Conservation (phyloP, 2,329 filamentous ascomycete genomes). For the Trichoderma sp. region DNA sequence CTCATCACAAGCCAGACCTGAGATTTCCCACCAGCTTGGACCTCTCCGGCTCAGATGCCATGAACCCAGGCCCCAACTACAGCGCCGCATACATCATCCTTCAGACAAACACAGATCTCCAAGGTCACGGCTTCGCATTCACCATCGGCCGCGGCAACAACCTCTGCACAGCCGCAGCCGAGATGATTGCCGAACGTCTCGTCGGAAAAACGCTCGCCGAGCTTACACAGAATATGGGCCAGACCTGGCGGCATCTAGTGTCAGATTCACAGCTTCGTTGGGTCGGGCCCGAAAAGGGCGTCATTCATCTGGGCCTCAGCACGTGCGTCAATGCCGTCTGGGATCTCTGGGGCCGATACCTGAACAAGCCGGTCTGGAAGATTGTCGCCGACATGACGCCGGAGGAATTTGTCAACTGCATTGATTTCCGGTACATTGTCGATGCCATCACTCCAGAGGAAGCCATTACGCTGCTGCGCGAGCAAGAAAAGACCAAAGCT, state of each 20-base stretch:
- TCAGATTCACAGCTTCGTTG: constrained; percentile 88
- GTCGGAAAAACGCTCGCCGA: constrained; percentile 74
- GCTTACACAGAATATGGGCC: constrained; percentile 79
- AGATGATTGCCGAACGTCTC: constrained; percentile 78
- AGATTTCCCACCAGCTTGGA: constrained; percentile 90
- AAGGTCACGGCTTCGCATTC: constrained; percentile 82
- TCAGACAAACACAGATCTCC: constrained; percentile 72
- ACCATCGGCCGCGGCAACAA: constrained; percentile 90
- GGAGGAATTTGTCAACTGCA: constrained; percentile 81
- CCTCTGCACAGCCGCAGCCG: constrained; percentile 80
- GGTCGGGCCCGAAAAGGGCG: constrained; percentile 93
- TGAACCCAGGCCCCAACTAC: constrained; percentile 94
- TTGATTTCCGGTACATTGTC: constrained; percentile 92
- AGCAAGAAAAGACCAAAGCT: constrained; percentile 68
- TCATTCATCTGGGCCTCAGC: constrained; percentile 88
- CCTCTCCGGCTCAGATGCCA: constrained; percentile 95
- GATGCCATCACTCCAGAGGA: constrained; percentile 87
- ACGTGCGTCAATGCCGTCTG: constrained; percentile 91
- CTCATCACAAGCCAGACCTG: constrained; percentile 61
- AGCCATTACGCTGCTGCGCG: constrained; percentile 70
- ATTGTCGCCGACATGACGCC: constrained; percentile 88
- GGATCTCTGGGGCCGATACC: constrained; percentile 90
- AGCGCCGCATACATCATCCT: constrained; percentile 93
- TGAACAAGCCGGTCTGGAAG: constrained; percentile 85
- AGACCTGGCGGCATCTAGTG: constrained; percentile 88